Conservation (phyloP, 768 basidiomycete genomes). For the Podaxis mareebaensis region DNA sequence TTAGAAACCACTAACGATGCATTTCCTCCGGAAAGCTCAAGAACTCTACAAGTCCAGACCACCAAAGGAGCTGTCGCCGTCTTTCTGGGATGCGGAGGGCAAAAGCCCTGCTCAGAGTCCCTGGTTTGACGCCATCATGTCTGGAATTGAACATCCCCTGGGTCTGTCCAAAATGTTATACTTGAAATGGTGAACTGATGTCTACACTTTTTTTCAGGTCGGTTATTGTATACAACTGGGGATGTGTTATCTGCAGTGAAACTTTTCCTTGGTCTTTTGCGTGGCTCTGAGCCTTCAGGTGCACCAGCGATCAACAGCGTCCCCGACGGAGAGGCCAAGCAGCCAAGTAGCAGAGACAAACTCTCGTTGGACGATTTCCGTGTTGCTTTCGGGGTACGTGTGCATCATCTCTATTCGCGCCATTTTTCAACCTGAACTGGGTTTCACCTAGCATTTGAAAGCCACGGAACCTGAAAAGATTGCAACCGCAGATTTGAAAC, state of each 20-base stretch:
- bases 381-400: conserved; percentile 75
- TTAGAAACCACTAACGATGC: conserved; percentile 85
- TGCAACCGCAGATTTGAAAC: conserved; percentile 44
- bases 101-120: conserved; percentile 34
- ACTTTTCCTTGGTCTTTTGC: conserved; percentile 75
- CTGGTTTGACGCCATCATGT: conserved; percentile 63
- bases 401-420: background rate
- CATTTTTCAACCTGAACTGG: background rate
- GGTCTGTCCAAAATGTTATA: conserved; percentile 40
- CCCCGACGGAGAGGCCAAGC: conserved; percentile 18
- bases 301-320: background rate
- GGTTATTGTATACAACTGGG: conserved; percentile 89
- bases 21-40: conserved; percentile 74
- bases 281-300: conserved; percentile 36
- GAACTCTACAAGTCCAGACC: conserved; percentile 55
- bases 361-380: conserved; percentile 86
- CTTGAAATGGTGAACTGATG: background rate
- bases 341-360: conserved; percentile 51
- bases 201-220: conserved; percentile 45
- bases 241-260: conserved; percentile 74
- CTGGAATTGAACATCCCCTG: conserved; percentile 79
- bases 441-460: conserved; percentile 62
- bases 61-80: conserved; percentile 67
- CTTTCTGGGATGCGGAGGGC: conserved; percentile 78
- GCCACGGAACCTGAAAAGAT: conserved; percentile 51